Percentiles rank a stretch among this genome's conserved stretches.
Evolutionary conservation across 192 early-diverging fungal species (phyloP).

Genomic region (Jimgerdemannia flammicorona): DNA sequence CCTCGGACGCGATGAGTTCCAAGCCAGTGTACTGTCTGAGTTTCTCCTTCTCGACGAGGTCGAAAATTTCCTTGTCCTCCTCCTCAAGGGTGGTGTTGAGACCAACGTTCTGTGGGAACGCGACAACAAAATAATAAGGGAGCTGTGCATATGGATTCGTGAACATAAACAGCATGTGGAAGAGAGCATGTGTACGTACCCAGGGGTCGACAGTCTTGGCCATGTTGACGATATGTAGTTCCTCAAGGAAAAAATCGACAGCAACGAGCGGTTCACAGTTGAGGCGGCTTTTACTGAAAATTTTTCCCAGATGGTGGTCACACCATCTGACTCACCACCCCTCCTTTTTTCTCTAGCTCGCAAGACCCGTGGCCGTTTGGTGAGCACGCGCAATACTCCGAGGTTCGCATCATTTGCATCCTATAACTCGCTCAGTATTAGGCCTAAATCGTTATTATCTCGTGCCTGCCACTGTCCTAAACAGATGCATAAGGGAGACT

Average conservation of each 20-base stretch:
- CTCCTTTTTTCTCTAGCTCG: no score
- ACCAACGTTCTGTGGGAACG: conserved; percentile 60
- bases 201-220: conserved; percentile 2
- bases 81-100: conserved; percentile 89
- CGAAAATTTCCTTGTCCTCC: conserved; percentile 92
- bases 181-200: background rate
- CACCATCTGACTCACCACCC: background rate
- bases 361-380: no score
- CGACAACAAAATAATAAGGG: conserved; percentile 10
- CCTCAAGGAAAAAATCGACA: no score
- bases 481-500: no score
- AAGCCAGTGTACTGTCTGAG: conserved; percentile 97
- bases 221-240: background rate
- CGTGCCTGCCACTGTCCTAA: no score
- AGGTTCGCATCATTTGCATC: no score
- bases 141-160: no score
- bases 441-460: no score
- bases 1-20: conserved; percentile 98
- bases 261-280: no score
- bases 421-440: no score
- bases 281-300: background rate
- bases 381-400: no score
- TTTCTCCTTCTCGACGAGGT: conserved; percentile 96
- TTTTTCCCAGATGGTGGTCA: background rate
- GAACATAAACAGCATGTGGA: background rate